phyloP scores from a whole-genome alignment of 352 stramenopile species.

The Phytophthora meadii region DNA sequence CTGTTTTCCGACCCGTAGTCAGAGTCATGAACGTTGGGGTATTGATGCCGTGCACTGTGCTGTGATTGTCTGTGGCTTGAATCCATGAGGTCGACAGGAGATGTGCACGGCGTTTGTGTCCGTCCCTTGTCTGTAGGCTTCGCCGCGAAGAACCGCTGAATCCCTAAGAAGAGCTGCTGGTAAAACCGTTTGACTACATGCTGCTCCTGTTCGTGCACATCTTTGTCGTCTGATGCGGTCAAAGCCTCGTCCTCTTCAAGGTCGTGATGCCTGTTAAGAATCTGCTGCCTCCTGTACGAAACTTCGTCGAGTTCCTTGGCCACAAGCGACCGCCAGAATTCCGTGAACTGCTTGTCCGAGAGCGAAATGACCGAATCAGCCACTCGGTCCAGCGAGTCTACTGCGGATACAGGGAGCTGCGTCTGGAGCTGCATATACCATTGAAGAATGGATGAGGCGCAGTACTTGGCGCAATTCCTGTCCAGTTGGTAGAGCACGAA shows the following conservation, averaged over 20 bases:
- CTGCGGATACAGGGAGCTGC: constrained; percentile 53
- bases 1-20: constrained; percentile 21
- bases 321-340: constrained; percentile 73
- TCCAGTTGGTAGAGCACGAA: constrained; percentile 77
- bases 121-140: constrained; percentile 30
- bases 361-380: constrained; percentile 66
- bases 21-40: constrained; percentile 12
- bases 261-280: constrained; percentile 10
- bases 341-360: constrained; percentile 68
- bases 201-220: constrained; percentile 30
- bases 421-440: constrained; percentile 71
- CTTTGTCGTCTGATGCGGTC: constrained; percentile 9
- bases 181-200: constrained; percentile 60
- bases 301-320: constrained; percentile 52
- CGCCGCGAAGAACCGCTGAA: constrained; percentile 56
- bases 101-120: constrained; percentile 78
- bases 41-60: constrained; percentile 18
- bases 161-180: constrained; percentile 51
- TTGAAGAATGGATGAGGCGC: constrained; percentile 62
- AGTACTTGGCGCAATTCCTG: constrained; percentile 58
- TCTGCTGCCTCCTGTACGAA: constrained; percentile 19
- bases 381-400: constrained; percentile 61
- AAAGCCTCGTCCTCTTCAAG: constrained; percentile 11
- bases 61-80: constrained; percentile 34
- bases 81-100: constrained; percentile 50